phyloP scores from a whole-genome alignment of 2,329 filamentous ascomycete species.

The Colletotrichum nymphaeae region DNA sequence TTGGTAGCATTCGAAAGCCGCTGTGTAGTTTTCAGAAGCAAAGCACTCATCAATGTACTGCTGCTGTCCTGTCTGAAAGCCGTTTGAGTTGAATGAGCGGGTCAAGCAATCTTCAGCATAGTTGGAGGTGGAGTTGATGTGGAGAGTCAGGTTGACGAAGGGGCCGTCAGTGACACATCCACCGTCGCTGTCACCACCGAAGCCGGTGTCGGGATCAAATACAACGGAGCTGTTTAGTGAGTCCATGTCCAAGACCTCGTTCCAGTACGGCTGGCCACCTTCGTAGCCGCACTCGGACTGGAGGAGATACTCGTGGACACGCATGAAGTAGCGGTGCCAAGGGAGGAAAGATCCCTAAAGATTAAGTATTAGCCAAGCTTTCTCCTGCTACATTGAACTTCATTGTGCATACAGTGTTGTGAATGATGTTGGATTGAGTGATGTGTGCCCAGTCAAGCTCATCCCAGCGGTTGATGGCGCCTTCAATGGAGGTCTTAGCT shows the following conservation, averaged over 20 bases:
- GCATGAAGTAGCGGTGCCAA: constrained; percentile 44
- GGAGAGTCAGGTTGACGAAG: constrained; percentile 26
- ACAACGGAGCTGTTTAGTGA: constrained; percentile 16
- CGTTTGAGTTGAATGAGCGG: constrained; percentile 18
- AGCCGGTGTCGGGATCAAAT: constrained; percentile 26
- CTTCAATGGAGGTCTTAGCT: constrained; percentile 25
- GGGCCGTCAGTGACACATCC: constrained; percentile 27
- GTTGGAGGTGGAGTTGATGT: constrained; percentile 22
- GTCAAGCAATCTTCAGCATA: constrained; percentile 13
- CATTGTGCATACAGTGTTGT: constrained; percentile 35
- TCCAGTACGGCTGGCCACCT: constrained; percentile 40
- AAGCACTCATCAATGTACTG: constrained; percentile 26
- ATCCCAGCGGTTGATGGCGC: constrained; percentile 33
- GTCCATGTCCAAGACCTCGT: constrained; percentile 22
- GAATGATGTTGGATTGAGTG: constrained; percentile 30
- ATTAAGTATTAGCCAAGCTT: neutral
- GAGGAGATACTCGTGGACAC: constrained; percentile 43
- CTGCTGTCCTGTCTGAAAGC: constrained; percentile 20
- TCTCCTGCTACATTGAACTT: neutral
- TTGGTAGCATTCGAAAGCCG: constrained; percentile 20
- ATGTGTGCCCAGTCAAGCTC: constrained; percentile 37
- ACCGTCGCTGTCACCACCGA: constrained; percentile 13
- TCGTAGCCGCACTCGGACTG: constrained; percentile 43
- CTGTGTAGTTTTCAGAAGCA: constrained; percentile 19
- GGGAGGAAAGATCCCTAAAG: constrained; percentile 43